These are phyloP conservation scores for Podaxis rugospora DNA, from an alignment of 768 basidiomycete species.

Conservation along the genomic window DNA sequence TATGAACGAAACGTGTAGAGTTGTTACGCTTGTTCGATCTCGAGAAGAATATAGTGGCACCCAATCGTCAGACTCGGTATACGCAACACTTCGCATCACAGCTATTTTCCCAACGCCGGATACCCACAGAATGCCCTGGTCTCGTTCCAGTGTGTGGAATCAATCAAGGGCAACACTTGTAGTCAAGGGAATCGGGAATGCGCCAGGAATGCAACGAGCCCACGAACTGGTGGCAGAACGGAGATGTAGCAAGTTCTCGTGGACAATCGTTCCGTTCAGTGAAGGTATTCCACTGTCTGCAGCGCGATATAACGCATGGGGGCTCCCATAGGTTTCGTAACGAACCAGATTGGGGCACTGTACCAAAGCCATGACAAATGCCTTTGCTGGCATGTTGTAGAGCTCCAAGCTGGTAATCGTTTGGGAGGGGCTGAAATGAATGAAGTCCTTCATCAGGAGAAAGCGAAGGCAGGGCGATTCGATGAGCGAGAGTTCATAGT, in stretches of 20 bases:
- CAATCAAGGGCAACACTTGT: background rate
- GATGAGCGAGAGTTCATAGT: too few relatives aligned
- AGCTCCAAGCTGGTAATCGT: too few relatives aligned
- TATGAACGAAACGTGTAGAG: background rate
- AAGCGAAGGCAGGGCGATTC: too few relatives aligned
- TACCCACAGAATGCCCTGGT: background rate
- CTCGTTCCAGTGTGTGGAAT: background rate
- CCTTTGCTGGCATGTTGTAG: too few relatives aligned
- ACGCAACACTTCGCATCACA: background rate
- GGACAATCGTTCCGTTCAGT: too few relatives aligned
- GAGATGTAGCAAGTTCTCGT: background rate
- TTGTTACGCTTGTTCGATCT: background rate
- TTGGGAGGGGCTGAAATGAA: too few relatives aligned
- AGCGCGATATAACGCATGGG: too few relatives aligned
- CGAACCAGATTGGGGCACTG: background rate
- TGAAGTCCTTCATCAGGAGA: too few relatives aligned
- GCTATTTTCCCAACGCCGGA: conserved; percentile 7
- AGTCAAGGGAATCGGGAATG: background rate
- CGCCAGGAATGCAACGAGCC: too few relatives aligned
- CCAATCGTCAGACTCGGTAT: background rate
- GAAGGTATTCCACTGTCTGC: too few relatives aligned
- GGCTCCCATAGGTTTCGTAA: background rate
- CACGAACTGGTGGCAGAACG: too few relatives aligned
- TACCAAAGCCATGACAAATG: too few relatives aligned
- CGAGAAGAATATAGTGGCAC: conserved; percentile 3